phyloP scores from a whole-genome alignment of 495 filamentous ascomycete species.

The Apodospora peruviana region DNA sequence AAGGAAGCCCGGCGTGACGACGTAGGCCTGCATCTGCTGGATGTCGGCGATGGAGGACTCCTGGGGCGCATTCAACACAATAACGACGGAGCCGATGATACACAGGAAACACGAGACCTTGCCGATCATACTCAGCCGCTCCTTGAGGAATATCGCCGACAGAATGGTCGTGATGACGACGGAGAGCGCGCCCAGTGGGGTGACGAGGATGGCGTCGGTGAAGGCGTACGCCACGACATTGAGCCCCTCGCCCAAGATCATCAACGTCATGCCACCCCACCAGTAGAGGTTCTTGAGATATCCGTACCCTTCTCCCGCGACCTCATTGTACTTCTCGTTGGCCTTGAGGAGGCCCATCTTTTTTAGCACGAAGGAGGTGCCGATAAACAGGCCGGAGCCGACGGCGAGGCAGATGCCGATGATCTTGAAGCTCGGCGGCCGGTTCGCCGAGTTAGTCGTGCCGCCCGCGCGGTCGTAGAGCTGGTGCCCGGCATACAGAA shows the following conservation, averaged over 20 bases:
- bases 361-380: conserved; percentile 91
- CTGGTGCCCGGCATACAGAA: conserved; percentile 34
- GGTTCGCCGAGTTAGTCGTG: conserved; percentile 14
- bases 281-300: conserved; percentile 95
- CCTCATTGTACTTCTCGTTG: conserved; percentile 94
- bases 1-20: conserved; percentile 82
- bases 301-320: conserved; percentile 93
- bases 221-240: conserved; percentile 98
- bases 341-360: conserved; percentile 87
- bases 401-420: conserved; percentile 85
- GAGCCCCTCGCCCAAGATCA: conserved; percentile 95
- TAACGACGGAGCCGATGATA: conserved; percentile 88
- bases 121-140: conserved; percentile 89
- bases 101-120: conserved; percentile 95
- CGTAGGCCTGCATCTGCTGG: conserved; percentile 87
- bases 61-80: conserved; percentile 86
- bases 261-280: conserved; percentile 95
- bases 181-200: conserved; percentile 87
- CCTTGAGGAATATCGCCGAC: conserved; percentile 94
- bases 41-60: conserved; percentile 82
- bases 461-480: conserved; percentile 36
- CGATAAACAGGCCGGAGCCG: conserved; percentile 88
- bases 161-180: conserved; percentile 92
- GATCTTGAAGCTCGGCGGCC: conserved; percentile 64
- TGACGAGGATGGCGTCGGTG: conserved; percentile 94